These are phyloP conservation scores for Cyberlindnera lachancei DNA, from an alignment of 805 yeast species.

Conservation along the genomic window DNA sequence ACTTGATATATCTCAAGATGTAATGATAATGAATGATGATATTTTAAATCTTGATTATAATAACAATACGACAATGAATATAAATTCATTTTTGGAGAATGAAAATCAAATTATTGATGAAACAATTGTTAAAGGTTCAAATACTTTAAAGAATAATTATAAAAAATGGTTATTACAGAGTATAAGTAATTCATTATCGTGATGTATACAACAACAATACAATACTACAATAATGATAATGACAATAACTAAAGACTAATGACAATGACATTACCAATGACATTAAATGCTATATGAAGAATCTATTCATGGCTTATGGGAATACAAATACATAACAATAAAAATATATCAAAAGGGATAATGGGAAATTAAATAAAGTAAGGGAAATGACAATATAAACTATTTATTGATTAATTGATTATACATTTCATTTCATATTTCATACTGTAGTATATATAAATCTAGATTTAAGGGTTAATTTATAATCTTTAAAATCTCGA, in stretches of 20 bases:
- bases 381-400: too few species aligned
- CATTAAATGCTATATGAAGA: too few species aligned
- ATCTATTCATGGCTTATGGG: too few species aligned
- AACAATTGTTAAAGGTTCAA: conserved; percentile 18
- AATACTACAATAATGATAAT: neutral
- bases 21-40: neutral
- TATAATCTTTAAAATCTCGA: too few species aligned
- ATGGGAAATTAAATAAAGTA: too few species aligned
- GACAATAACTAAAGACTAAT: neutral
- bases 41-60: neutral
- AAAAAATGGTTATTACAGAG: conserved; percentile 17
- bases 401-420: too few species aligned
- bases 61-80: conserved; percentile 2
- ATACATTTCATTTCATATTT: too few species aligned
- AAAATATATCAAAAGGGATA: too few species aligned
- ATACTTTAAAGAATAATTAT: conserved; percentile 20
- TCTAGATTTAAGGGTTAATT: too few species aligned
- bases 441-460: too few species aligned
- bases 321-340: too few species aligned
- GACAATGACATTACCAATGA: too few species aligned
- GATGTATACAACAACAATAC: neutral
- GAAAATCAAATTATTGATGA: conserved; percentile 11
- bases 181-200: neutral
- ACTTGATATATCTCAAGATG: conserved; percentile 11
- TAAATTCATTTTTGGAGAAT: conserved; percentile 2